Conservation (phyloP, 345 rosid species). For the Aethionema arabicum region DNA sequence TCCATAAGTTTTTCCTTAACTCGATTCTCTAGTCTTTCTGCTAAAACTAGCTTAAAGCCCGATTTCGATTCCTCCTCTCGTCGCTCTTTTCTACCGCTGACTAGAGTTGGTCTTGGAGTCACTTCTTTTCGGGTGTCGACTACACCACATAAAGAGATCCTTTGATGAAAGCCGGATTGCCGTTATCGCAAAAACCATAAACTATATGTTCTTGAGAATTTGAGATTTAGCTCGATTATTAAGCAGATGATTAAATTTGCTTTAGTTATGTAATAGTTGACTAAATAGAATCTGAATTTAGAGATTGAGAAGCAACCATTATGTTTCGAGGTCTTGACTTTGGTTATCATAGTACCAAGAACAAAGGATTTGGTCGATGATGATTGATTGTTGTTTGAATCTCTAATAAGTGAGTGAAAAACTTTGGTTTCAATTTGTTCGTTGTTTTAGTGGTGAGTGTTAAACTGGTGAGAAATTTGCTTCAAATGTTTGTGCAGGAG, state of each 20-base stretch:
- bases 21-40: conserved; percentile 42
- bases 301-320: not conserved
- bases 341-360: conserved; percentile 1
- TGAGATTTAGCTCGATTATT: conserved; percentile 3
- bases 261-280: conserved; percentile 10
- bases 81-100: conserved; percentile 37
- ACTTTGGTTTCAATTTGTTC: too few relatives aligned
- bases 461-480: too few relatives aligned
- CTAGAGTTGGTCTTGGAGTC: conserved; percentile 54
- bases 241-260: conserved; percentile 5
- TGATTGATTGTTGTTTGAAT: conserved; percentile 18
- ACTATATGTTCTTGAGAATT: conserved; percentile 19
- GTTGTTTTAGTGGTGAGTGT: too few relatives aligned
- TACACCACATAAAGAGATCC: conserved; percentile 93
- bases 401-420: too few relatives aligned
- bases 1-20: conserved; percentile 50
- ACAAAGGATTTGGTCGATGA: conserved; percentile 22
- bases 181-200: conserved; percentile 93
- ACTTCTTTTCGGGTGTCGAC: conserved; percentile 79
- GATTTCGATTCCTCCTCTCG: conserved; percentile 37
- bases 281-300: not conserved
- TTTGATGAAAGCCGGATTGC: conserved; percentile 99
- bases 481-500: too few relatives aligned
- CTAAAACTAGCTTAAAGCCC: conserved; percentile 32
- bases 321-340: not conserved